Conservation (phyloP, 192 early-diverging fungal species). For the Coemansia asiatica region DNA sequence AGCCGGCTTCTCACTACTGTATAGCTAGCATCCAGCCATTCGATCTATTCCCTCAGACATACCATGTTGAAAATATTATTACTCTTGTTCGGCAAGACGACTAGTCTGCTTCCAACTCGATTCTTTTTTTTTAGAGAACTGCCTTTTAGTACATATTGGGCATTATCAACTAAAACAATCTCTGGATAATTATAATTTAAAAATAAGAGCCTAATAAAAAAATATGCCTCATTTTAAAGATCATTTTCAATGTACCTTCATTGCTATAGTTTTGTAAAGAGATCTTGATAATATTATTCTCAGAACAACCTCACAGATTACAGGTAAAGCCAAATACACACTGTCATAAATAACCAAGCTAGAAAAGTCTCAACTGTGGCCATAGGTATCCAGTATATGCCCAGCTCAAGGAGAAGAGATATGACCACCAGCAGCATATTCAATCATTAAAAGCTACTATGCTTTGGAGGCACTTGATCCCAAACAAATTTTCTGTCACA, state of each 20-base stretch:
- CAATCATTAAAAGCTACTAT: constrained; percentile 37
- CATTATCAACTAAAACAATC: too few relatives aligned
- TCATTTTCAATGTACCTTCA: too few relatives aligned
- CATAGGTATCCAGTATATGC: constrained; percentile 29
- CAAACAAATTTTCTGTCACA: constrained; percentile 36
- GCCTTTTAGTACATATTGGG: too few relatives aligned
- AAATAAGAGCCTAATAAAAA: too few relatives aligned
- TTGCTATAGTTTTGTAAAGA: constrained; percentile 15
- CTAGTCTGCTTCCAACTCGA: not conserved
- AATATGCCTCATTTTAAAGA: too few relatives aligned
- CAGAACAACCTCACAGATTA: constrained; percentile 1
- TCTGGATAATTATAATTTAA: too few relatives aligned
- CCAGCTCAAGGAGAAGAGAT: constrained; percentile 37
- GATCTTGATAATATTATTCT: constrained; percentile 11
- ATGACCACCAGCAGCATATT: constrained; percentile 21
- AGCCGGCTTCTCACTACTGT: constrained; percentile 57
- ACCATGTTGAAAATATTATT: constrained; percentile 67
- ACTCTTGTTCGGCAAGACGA: constrained; percentile 58
- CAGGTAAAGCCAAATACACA: constrained; percentile 18
- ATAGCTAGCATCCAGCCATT: constrained; percentile 64
- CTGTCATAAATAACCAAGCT: constrained; percentile 35
- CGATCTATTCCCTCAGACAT: constrained; percentile 75
- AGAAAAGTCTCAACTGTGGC: constrained; percentile 18
- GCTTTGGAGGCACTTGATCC: constrained; percentile 28
- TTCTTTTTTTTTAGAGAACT: constrained; percentile 1